A percentile compares a stretch with the other conserved stretches of the same genome.
phyloP scores from a whole-genome alignment of 768 basidiomycete species.

The Lactarius hatsudake region DNA sequence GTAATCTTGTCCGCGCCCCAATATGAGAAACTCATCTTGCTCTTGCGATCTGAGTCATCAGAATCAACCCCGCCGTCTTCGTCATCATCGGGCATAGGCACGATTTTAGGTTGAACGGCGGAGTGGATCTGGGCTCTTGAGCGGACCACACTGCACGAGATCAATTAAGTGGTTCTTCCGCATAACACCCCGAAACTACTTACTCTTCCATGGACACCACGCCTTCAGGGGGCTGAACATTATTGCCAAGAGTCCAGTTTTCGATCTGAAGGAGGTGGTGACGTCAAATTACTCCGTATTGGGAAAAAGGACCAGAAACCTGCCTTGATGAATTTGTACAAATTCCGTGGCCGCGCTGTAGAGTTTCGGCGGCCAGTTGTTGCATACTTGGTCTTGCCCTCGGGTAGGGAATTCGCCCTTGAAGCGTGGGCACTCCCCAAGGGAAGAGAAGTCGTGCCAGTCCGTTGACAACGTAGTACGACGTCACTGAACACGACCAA shows the following conservation, averaged over 20 bases:
- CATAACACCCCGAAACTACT: conserved; percentile 34
- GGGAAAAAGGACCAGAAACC: conserved; percentile 28
- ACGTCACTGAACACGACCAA: conserved; percentile 96
- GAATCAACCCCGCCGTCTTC: conserved; percentile 60
- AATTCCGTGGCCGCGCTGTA: conserved; percentile 80
- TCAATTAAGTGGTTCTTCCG: conserved; percentile 17
- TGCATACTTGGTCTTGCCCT: conserved; percentile 83
- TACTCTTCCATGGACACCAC: conserved; percentile 91
- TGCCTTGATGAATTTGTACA: conserved; percentile 92
- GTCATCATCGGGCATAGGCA: conserved; percentile 68
- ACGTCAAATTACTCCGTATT: conserved; percentile 14
- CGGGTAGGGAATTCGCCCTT: conserved; percentile 76
- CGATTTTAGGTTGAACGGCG: conserved; percentile 59
- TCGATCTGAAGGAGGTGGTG: conserved; percentile 55
- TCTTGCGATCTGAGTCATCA: conserved; percentile 84
- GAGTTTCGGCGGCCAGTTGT: conserved; percentile 73
- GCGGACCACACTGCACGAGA: conserved; percentile 56
- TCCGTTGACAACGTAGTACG: conserved; percentile 84
- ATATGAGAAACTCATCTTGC: conserved; percentile 93
- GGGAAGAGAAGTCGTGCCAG: conserved; percentile 83
- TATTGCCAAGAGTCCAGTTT: conserved; percentile 81
- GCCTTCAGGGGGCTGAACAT: conserved; percentile 71
- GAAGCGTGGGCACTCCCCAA: conserved; percentile 65
- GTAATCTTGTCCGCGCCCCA: conserved; percentile 93
- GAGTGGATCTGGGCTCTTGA: conserved; percentile 60